Evolutionary conservation across 2,329 filamentous ascomycete species (phyloP).

Genomic region (Pseudocercospora fijiensis): DNA sequence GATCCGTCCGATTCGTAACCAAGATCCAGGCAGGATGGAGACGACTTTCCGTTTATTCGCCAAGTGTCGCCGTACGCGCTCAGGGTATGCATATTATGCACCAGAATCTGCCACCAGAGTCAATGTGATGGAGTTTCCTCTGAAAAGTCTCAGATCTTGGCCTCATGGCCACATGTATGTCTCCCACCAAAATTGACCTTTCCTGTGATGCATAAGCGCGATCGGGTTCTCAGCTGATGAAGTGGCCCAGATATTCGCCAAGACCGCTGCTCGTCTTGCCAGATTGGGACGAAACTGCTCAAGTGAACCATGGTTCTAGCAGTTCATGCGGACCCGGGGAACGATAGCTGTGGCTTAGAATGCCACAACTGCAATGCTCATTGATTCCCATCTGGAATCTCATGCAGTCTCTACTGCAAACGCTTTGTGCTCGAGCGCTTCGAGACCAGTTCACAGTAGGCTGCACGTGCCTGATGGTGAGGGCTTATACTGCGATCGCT

Average conservation of each 20-base stretch:
- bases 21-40: background rate
- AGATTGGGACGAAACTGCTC: background rate
- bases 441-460: background rate
- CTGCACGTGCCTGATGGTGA: background rate
- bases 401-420: background rate
- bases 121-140: background rate
- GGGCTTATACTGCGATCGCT: background rate
- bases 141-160: background rate
- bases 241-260: background rate
- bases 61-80: background rate
- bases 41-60: background rate
- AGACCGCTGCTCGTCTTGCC: background rate
- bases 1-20: background rate
- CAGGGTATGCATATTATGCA: background rate
- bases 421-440: background rate
- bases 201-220: background rate
- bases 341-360: background rate
- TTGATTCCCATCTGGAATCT: background rate
- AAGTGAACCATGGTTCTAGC: background rate
- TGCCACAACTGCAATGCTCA: conserved; percentile 1
- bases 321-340: conserved; percentile 5
- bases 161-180: background rate
- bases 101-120: background rate
- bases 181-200: background rate
- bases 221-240: conserved; percentile 3